phyloP scores from a whole-genome alignment of 1,284 basidiomycete species.

The Meira miltonrushii region DNA sequence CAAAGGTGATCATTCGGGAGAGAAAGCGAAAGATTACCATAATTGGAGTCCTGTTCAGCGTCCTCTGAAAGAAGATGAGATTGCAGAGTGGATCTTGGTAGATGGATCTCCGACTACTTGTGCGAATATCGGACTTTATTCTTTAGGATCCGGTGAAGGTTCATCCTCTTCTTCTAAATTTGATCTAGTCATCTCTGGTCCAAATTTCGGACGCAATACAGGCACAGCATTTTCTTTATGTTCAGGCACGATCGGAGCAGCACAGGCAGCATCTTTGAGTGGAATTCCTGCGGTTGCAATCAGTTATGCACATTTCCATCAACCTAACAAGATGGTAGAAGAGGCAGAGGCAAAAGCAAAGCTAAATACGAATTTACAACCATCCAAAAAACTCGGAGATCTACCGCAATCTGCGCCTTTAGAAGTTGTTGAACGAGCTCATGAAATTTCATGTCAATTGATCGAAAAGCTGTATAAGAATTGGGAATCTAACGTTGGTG shows the following conservation, averaged over 20 bases:
- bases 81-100: conserved; percentile 46
- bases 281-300: conserved; percentile 39
- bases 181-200: conserved; percentile 48
- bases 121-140: conserved; percentile 46
- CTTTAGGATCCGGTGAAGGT: conserved; percentile 26
- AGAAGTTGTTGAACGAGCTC: conserved; percentile 20
- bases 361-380: background rate
- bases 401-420: conserved; percentile 9
- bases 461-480: conserved; percentile 31
- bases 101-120: conserved; percentile 50
- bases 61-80: conserved; percentile 31
- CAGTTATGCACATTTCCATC: conserved; percentile 44
- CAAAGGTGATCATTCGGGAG: conserved; percentile 31
- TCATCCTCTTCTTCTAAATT: conserved; percentile 13
- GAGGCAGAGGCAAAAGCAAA: background rate
- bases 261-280: conserved; percentile 38
- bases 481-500: conserved; percentile 36
- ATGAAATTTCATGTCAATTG: conserved; percentile 22
- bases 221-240: conserved; percentile 47
- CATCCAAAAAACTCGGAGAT: background rate
- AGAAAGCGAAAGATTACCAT: conserved; percentile 22
- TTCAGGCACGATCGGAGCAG: conserved; percentile 48
- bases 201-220: conserved; percentile 50
- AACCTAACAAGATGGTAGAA: conserved; percentile 29
- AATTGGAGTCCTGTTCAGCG: conserved; percentile 43